Base-by-base conservation (phyloP, 2,329 filamentous ascomycete species). In the Fusarium nisikadoi region DNA sequence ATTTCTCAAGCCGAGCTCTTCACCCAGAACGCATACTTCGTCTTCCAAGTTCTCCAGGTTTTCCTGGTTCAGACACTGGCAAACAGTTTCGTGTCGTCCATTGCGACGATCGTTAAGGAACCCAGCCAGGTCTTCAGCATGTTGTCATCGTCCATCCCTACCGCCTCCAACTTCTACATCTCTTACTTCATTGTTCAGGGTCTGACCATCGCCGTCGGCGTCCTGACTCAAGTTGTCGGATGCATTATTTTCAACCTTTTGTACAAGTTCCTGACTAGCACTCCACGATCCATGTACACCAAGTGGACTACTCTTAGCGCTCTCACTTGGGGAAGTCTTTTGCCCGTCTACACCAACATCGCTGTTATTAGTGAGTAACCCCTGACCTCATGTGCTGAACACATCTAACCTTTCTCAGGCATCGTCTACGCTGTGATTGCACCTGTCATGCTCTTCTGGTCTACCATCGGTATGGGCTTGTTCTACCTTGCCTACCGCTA, bases 91-190 rank as follows among this genome's bases (percentile, higher is more conserved):
- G 89, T 93, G 11, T 87, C 91, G 10, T 89, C 93, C 2, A 87
- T 90, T 17, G 83, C 87, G 19, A 77, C 90, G 46, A 91, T 97
- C 57, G 86, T 89, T 25, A 42, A 90, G 0, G 75, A 93, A 8
- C 94, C 94, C 2, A 78, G 82, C 11, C 81, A 81, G 2, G 88
- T 91, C 29, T 90, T 94, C 1, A 82, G 78, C 6, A 83, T 95
- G 56, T 85, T 97, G 14, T 92, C 94, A 3, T 79, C 85, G 14
- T 90, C 92, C 55, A 85, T 99, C 23, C 96, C 96, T 17, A 91
- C 89, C 46, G 91, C 94, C 0, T 95, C 94, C 71, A 98, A 97
- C 84, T 97, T 98, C 79, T 99, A 98, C 83, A 92, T 98, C 57
- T 93, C 82, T 19, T 97, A 97, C 83, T 95, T 97, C 73, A 90